These are phyloP conservation scores for Fragaria iinumae DNA, from an alignment of 306 rosid species.

Conservation along the genomic window DNA sequence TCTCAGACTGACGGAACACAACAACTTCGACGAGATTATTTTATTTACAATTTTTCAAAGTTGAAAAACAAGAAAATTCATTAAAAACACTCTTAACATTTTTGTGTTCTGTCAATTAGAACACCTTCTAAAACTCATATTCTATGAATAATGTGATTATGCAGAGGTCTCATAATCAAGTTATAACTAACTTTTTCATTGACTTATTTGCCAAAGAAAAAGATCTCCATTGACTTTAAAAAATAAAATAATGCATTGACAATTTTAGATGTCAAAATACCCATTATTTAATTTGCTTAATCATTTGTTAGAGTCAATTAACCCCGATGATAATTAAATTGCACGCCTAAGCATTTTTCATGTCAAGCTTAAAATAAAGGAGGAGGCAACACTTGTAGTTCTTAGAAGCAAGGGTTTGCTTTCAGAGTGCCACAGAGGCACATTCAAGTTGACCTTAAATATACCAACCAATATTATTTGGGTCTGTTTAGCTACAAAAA, in stretches of 20 bases:
- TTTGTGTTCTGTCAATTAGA: too few species aligned
- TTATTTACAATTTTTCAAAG: too few species aligned
- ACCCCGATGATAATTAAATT: conserved; percentile 12
- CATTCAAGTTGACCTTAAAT: conserved; percentile 16
- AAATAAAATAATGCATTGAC: conserved; percentile 32
- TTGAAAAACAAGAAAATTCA: too few species aligned
- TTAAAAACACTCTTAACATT: too few species aligned
- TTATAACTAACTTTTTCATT: neutral
- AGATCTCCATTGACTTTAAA: neutral
- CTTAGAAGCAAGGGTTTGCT: neutral
- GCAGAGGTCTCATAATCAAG: neutral
- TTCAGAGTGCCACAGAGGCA: conserved; percentile 17
- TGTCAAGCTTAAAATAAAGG: neutral
- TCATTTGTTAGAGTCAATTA: neutral
- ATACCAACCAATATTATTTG: neutral
- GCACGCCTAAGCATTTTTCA: conserved; percentile 12
- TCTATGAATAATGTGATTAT: too few species aligned
- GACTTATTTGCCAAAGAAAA: neutral
- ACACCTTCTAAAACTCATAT: too few species aligned
- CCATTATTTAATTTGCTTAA: neutral
- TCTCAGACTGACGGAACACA: neutral
- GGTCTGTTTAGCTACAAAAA: neutral
- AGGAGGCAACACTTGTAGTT: conserved; percentile 11
- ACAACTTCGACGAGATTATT: neutral
- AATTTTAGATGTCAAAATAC: neutral